phyloP scores from a whole-genome alignment of 345 rosid species.

The Garcia nutans region DNA sequence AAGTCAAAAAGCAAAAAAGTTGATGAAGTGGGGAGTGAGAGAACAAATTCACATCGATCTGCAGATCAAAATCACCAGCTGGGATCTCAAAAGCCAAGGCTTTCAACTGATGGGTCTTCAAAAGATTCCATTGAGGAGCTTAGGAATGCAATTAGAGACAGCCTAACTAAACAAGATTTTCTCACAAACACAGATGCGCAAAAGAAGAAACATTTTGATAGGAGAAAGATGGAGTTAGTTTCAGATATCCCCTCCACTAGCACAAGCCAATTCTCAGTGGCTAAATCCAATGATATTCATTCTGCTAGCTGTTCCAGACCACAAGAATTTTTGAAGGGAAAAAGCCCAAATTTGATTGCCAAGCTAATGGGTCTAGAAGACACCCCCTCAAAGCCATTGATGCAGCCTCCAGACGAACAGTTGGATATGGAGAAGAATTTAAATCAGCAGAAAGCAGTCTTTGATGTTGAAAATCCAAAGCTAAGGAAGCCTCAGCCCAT shows the following conservation, averaged over 20 bases:
- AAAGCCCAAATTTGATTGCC: slow-evolving; percentile 65
- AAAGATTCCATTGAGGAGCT: slow-evolving; percentile 63
- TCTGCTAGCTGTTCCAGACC: slow-evolving; percentile 39
- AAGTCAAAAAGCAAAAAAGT: slow-evolving; percentile 27
- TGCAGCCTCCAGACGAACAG: slow-evolving; percentile 25
- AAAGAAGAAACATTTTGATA: slow-evolving; percentile 27
- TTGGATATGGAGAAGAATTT: slow-evolving; percentile 24
- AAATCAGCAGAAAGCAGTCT: slow-evolving; percentile 23
- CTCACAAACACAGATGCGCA: slow-evolving; percentile 25
- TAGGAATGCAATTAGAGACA: slow-evolving; percentile 49
- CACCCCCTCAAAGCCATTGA: slow-evolving; percentile 41
- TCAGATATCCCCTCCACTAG: slow-evolving; percentile 63
- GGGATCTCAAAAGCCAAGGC: slow-evolving; percentile 29
- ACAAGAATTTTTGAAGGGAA: slow-evolving; percentile 34
- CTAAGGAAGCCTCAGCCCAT: slow-evolving; percentile 34
- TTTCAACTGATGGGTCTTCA: slow-evolving; percentile 47
- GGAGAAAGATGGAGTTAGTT: slow-evolving; percentile 39
- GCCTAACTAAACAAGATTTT: slow-evolving; percentile 65
- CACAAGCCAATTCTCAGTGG: slow-evolving; percentile 54
- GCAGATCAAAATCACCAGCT: slow-evolving; percentile 30
- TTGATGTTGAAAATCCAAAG: slow-evolving; percentile 38
- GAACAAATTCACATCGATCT: slow-evolving; percentile 34
- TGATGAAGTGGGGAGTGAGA: slow-evolving; percentile 37
- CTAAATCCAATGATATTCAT: slow-evolving; percentile 30
- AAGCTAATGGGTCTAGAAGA: slow-evolving; percentile 92